Base-by-base conservation (phyloP, 192 early-diverging fungal species). In the Backusella liffmaniae region DNA sequence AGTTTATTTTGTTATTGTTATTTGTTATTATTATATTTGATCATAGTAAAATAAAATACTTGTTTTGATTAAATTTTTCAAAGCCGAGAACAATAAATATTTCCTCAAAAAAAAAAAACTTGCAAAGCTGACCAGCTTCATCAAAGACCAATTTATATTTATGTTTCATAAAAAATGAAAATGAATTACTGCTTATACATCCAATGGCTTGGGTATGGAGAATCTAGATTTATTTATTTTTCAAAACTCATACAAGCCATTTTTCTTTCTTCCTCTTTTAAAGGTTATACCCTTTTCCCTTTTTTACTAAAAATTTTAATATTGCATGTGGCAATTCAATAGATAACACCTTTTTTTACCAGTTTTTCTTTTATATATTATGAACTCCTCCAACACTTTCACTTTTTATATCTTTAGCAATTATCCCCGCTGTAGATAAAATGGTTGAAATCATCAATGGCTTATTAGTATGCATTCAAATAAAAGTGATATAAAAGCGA, bases 341-440 rank as follows among this genome's bases (percentile, higher is more conserved):
- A 26, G 53, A 59, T 26, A 59, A 12, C 53, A 59, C 23, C 53
- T 21, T 59, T 49, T 59, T 49, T 59, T 59, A 59, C 10, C 53
- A 59, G 53, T 10, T 10, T 26, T 9, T 59, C 23, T 26, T 59
- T 59, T 23, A 23, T 21, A 23, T 59, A 59, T 59, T 59, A 59
- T 10, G 23, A 59, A 23, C 53, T 59, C 1, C 53, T 59, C 53
- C 53, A 26, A 26, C 9, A 59, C n/a, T 59, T 10, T 29, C 56
- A 29, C 23, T 62, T 62, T 32, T 62, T 62, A 62, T 62, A 62
- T 62, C 56, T 62, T 62, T 62, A 62, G 56, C 29, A 26, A 62
- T 62, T 62, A 23, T 62, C 56, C 56, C 56, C 56, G 56, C 56
- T 62, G 56, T 62, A 62, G 56, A 62, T 62, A 62, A 62, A 62